phyloP scores from a whole-genome alignment of 1,139 yeast genomes.

The Candida anutae region DNA sequence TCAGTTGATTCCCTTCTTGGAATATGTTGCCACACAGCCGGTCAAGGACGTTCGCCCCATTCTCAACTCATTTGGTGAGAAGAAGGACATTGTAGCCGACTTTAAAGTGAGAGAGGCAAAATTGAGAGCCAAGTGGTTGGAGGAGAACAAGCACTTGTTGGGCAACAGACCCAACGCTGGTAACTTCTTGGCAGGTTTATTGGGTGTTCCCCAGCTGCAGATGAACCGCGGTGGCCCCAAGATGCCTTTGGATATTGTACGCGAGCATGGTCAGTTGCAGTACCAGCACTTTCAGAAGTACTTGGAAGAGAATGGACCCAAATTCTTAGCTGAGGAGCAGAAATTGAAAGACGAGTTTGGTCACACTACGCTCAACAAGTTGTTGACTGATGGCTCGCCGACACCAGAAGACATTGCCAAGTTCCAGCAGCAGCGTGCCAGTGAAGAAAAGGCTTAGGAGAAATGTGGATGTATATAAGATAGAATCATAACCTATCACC shows the following conservation, averaged over 20 bases:
- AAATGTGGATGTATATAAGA: no score
- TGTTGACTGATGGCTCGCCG: constrained; percentile 80
- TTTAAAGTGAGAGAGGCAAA: constrained; percentile 68
- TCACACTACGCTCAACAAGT: constrained; percentile 73
- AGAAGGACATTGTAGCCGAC: constrained; percentile 61
- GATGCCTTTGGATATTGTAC: constrained; percentile 84
- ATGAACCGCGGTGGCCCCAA: constrained; percentile 48
- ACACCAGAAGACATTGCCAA: constrained; percentile 79
- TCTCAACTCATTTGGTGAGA: constrained; percentile 58
- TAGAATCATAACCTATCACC: no score
- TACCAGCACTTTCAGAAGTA: constrained; percentile 78
- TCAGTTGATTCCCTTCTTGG: constrained; percentile 82
- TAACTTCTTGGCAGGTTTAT: constrained; percentile 46
- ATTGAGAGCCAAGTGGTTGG: constrained; percentile 60
- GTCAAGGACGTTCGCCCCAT: constrained; percentile 87
- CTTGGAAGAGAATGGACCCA: constrained; percentile 83
- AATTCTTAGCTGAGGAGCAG: constrained; percentile 72
- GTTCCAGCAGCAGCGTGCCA: constrained; percentile 43
- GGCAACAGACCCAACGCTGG: constrained; percentile 36
- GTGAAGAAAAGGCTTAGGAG: no score
- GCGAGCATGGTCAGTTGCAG: constrained; percentile 90
- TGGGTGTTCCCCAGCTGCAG: constrained; percentile 48
- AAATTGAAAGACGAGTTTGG: constrained; percentile 76
- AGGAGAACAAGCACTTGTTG: constrained; percentile 40
- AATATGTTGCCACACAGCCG: constrained; percentile 89